Conservation (phyloP, 2,329 filamentous ascomycete species). For the Paecilomyces sp. region DNA sequence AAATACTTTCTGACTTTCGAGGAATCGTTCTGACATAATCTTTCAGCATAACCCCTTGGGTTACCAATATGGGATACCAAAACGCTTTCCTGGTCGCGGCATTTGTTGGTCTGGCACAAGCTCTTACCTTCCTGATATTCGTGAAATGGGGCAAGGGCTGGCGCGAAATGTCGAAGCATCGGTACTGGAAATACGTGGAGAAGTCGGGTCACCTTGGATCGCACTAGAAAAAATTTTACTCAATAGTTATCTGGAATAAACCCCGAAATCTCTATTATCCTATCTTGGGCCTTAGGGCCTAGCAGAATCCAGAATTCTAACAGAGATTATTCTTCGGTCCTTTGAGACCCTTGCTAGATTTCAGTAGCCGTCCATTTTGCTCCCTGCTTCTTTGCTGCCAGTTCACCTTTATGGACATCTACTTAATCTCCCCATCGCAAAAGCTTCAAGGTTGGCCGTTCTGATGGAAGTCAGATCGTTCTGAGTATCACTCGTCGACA, state of each 20-base stretch:
- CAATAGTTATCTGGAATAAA: no score
- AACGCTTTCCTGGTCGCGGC: constrained; percentile 41
- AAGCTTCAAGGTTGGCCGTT: neutral
- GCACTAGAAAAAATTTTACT: neutral
- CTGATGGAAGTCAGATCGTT: neutral
- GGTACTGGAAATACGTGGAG: constrained; percentile 9
- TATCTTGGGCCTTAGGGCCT: no score
- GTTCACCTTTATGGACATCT: neutral
- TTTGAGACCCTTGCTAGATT: neutral
- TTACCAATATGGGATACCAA: constrained; percentile 34
- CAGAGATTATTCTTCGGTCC: neutral
- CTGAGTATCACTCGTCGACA: neutral
- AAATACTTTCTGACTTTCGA: neutral
- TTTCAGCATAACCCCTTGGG: constrained; percentile 38
- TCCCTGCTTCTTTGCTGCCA: neutral
- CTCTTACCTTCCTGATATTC: constrained; percentile 38
- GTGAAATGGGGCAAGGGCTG: constrained; percentile 42
- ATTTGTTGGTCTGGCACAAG: constrained; percentile 28
- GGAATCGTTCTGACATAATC: neutral
- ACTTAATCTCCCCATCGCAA: neutral
- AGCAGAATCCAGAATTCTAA: no score
- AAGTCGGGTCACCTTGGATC: neutral
- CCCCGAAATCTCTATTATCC: no score
- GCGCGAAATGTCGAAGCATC: constrained; percentile 1
- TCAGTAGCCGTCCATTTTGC: neutral